Conservation (phyloP, 2,329 filamentous ascomycete genomes). For the Cercospora sp. region DNA sequence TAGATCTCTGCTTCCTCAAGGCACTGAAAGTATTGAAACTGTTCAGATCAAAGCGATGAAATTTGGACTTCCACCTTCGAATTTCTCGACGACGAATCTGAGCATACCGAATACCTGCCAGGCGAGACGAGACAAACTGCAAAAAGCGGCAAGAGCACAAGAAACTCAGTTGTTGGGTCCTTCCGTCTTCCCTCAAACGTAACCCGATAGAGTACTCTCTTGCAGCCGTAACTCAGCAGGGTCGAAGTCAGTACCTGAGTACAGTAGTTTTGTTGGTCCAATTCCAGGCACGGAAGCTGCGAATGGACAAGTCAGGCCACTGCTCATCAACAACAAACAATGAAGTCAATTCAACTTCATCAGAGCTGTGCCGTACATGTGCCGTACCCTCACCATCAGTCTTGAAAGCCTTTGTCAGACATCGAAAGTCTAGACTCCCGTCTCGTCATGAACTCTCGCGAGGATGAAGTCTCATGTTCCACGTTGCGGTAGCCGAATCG, state of each 20-base stretch:
- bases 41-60: neutral
- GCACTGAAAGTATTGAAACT: neutral
- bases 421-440: neutral
- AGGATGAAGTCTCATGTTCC: neutral
- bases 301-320: neutral
- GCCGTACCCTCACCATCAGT: neutral
- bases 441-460: neutral
- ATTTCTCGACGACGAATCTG: too few relatives aligned
- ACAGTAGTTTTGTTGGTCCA: neutral
- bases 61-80: too few relatives aligned
- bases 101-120: too few relatives aligned
- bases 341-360: neutral
- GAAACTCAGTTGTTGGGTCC: neutral
- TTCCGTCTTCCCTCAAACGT: neutral
- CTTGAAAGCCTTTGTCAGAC: neutral
- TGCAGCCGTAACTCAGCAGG: neutral
- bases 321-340: neutral
- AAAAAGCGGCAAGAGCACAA: neutral
- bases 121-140: neutral
- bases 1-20: neutral
- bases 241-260: neutral
- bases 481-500: neutral
- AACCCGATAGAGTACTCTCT: neutral
- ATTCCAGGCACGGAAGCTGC: neutral
- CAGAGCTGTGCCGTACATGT: neutral